Evolutionary conservation across 2,329 filamentous ascomycete species (phyloP), one percentile per base, ranked within the genome.

Genomic region (Myriosclerotinia curreyana): DNA sequence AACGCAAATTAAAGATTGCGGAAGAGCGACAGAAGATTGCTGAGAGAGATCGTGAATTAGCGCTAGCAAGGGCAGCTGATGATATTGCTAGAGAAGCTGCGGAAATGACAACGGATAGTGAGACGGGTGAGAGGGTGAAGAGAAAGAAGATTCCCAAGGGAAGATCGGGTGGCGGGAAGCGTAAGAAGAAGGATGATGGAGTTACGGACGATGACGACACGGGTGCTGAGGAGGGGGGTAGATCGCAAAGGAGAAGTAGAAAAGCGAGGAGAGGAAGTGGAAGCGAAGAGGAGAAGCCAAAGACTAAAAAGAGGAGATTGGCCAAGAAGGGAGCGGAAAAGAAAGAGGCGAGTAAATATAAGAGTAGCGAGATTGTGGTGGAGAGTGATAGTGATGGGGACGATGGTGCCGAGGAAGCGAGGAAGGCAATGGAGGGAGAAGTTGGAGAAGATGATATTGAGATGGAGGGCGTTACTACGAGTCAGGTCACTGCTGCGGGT

Each of bases 11-110:
- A 66, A 91, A 91, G 78, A 88, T 98, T 68, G 85, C 87, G n/a
- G 91, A 91, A 73, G 93, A 98, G 75, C 87, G 94, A 66, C 86
- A 91, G 70, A 86, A 84, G 71, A 93, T 98, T 73, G 82, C 87
- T 22, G 90, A 92, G 65, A 84, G 86, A 52, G 89, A 96, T 73
- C 83, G 90, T 61, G 82, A 85, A 68, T 80, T 91, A 55, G 90
- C 91, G 31, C 86, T 89, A 70, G 81, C 86, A 72, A 85, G 91
- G 40, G 81, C 83, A 1, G 89, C 90, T 69, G 89, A 92, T 69
- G 90, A 94, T 65, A 81, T 82, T 64, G 79, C 80, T 49, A 82
- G 86, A 42, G 81, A 88, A 69, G 89, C 89, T 55, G 91, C 91
- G 3, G 92, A 96, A 72, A 83, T 90, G 77, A 95, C 90, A 0